These are phyloP conservation scores for Cercophora scortea DNA, from an alignment of 495 filamentous ascomycete species.

Conservation along the genomic window DNA sequence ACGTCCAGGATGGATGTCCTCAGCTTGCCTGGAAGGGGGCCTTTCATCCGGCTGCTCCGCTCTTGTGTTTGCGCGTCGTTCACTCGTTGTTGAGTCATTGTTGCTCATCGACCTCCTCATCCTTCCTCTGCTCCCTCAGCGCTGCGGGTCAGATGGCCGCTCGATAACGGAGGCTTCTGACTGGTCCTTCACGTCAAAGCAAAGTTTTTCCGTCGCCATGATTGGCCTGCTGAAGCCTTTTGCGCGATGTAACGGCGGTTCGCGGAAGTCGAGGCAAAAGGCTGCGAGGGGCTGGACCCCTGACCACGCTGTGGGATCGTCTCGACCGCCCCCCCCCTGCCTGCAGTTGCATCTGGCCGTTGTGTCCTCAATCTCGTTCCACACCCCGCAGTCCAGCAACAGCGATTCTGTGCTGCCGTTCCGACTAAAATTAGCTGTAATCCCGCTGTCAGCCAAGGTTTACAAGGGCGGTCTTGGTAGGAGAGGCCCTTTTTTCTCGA, in stretches of 20 bases:
- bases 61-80: too few species aligned
- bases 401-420: constrained; percentile 1
- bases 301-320: constrained; percentile 6
- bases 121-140: neutral
- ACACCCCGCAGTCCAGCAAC: constrained; percentile 1
- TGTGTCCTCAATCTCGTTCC: constrained; percentile 8
- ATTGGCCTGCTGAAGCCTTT: constrained; percentile 13
- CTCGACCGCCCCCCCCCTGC: neutral
- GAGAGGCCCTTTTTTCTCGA: too few species aligned
- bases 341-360: constrained; percentile 5
- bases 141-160: constrained; percentile 14
- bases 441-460: neutral
- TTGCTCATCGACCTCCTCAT: too few species aligned
- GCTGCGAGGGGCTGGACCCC: constrained; percentile 7
- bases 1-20: neutral
- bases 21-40: neutral
- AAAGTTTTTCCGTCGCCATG: constrained; percentile 6
- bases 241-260: constrained; percentile 20
- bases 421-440: constrained; percentile 8
- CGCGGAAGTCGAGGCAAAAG: constrained; percentile 14
- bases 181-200: constrained; percentile 3
- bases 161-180: neutral
- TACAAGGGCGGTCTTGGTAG: too few species aligned
- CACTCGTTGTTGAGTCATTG: too few species aligned
- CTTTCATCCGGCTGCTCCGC: neutral